These are phyloP conservation scores for Knufia petricola DNA, from an alignment of 2,329 filamentous ascomycete species.

Conservation along the genomic window DNA sequence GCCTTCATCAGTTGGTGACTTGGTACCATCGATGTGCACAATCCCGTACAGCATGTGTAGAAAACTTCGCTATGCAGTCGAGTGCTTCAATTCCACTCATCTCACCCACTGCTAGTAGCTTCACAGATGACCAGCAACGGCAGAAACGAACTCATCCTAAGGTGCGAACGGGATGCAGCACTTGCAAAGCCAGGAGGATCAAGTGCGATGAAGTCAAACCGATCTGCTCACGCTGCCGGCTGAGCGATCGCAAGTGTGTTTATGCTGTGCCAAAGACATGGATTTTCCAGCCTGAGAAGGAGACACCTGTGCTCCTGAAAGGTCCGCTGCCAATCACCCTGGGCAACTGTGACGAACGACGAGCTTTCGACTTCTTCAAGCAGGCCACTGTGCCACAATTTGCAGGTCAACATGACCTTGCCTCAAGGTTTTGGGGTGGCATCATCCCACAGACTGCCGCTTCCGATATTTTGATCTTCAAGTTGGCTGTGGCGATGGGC, in stretches of 20 bases:
- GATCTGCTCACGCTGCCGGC: constrained; percentile 15
- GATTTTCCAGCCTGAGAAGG: not conserved
- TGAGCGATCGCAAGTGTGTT: not conserved
- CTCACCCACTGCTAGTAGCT: not conserved
- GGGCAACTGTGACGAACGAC: not conserved
- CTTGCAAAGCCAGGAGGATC: constrained; percentile 19
- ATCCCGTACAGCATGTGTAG: not conserved
- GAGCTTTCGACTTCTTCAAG: constrained; percentile 4
- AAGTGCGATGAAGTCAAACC: constrained; percentile 19
- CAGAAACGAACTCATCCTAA: constrained; percentile 18
- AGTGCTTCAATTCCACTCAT: not conserved
- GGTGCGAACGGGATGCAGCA: constrained; percentile 19
- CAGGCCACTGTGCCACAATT: not conserved
- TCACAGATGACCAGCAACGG: constrained; percentile 14
- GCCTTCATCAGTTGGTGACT: too few relatives aligned
- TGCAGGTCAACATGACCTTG: constrained; percentile 2
- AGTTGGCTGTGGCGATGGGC: constrained; percentile 2
- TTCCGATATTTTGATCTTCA: not conserved
- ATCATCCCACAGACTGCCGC: not conserved
- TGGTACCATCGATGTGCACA: too few relatives aligned
- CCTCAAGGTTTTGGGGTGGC: not conserved
- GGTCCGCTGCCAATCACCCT: not conserved
- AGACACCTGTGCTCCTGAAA: not conserved
- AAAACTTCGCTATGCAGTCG: not conserved
- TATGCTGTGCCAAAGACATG: constrained; percentile 6